Percentiles rank a stretch among this genome's conserved stretches.
These are phyloP conservation scores for Tetrahymena elliotti DNA, from an alignment of 73 alveolate genomes.

Conservation along the genomic window DNA sequence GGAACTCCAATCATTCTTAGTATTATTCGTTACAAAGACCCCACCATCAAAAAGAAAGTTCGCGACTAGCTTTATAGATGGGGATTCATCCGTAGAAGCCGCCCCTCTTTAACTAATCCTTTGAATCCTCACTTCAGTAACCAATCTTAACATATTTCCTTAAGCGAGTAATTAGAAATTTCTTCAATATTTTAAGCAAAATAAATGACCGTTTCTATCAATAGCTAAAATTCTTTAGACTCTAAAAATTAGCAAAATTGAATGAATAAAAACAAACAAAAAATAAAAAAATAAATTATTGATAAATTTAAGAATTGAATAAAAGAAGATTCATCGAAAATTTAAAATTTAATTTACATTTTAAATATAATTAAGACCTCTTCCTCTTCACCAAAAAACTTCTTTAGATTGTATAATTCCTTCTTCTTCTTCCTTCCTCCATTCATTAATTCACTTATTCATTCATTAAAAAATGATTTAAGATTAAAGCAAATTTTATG, in stretches of 20 bases:
- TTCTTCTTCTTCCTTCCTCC: too few relatives aligned
- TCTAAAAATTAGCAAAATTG: background rate
- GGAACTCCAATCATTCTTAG: slow-evolving; percentile 37
- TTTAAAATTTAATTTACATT: too few relatives aligned
- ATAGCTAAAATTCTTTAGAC: background rate
- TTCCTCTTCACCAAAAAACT: too few relatives aligned
- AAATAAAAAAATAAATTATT: too few relatives aligned
- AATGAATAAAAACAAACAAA: background rate
- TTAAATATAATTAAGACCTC: too few relatives aligned
- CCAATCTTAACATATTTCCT: background rate
- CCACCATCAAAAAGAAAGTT: slow-evolving; percentile 22
- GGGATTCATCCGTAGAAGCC: background rate
- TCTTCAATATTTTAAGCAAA: background rate
- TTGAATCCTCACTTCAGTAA: background rate
- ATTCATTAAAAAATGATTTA: too few relatives aligned
- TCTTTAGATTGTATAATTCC: too few relatives aligned
- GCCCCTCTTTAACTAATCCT: background rate
- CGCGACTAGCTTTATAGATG: background rate
- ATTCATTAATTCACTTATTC: background rate
- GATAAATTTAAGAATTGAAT: too few relatives aligned
- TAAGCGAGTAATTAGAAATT: background rate
- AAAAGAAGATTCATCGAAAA: too few relatives aligned
- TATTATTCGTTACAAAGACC: slow-evolving; percentile 26
- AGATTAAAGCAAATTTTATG: too few relatives aligned
- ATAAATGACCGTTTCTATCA: background rate